A percentile compares a stretch with the other conserved stretches of the same genome.
phyloP scores from a whole-genome alignment of 108 stramenopile genomes.

The Cylindrotheca fusiformis region DNA sequence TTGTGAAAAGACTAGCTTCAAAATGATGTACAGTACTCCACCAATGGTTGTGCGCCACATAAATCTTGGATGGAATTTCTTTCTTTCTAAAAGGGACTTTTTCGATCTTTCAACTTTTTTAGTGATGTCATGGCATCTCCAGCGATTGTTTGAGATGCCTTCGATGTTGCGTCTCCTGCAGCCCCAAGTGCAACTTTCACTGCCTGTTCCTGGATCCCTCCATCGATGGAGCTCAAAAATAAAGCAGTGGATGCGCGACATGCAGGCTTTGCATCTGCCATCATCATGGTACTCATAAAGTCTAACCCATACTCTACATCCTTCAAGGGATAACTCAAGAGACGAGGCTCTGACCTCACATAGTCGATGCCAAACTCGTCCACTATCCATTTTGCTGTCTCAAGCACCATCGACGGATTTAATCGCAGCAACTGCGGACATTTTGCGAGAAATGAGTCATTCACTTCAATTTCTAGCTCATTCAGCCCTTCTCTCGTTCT shows the following conservation, averaged over 20 bases:
- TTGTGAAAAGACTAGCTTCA: too few species aligned
- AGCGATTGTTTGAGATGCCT: conserved; percentile 25
- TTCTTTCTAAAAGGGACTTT: too few species aligned
- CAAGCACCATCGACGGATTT: neutral
- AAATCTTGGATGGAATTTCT: too few species aligned
- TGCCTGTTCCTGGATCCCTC: conserved; percentile 35
- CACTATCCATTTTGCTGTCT: conserved; percentile 25
- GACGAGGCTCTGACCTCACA: conserved; percentile 3
- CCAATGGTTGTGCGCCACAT: too few species aligned
- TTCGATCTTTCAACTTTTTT: neutral
- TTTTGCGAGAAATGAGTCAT: conserved; percentile 2
- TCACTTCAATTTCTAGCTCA: neutral
- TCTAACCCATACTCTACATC: conserved; percentile 36
- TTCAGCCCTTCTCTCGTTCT: conserved; percentile 4
- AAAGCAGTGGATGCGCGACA: conserved; percentile 19
- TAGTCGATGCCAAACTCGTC: conserved; percentile 4
- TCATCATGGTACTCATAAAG: conserved; percentile 28
- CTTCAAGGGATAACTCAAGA: conserved; percentile 13
- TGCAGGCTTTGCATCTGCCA: conserved; percentile 11
- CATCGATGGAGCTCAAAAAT: conserved; percentile 20
- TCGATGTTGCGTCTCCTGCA: conserved; percentile 24
- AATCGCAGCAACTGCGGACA: conserved; percentile 30
- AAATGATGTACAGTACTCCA: too few species aligned
- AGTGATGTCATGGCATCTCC: conserved; percentile 28
- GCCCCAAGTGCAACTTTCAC: conserved; percentile 22